Conservation (phyloP, 176 grass and related monocot species). For the Zoysia pacifica region DNA sequence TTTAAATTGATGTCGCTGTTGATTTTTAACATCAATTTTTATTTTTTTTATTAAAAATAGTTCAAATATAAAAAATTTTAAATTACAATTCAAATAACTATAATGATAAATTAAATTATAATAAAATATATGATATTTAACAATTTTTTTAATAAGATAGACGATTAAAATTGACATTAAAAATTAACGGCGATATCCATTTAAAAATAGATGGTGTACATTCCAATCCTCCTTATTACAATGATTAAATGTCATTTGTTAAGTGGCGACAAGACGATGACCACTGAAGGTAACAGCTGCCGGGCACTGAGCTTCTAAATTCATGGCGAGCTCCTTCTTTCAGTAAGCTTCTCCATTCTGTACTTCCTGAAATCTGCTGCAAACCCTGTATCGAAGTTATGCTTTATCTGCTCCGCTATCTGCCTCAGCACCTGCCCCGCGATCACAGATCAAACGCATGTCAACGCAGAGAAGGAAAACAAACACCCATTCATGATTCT, state of each 20-base stretch:
- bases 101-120: too few relatives aligned
- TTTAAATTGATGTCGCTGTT: too few relatives aligned
- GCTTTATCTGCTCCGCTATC: conserved; percentile 72
- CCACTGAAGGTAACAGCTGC: too few relatives aligned
- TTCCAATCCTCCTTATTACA: conserved; percentile 8
- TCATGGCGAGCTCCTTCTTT: conserved; percentile 8
- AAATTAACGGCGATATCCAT: too few relatives aligned
- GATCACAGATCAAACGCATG: background rate
- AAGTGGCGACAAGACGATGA: background rate
- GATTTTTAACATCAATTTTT: too few relatives aligned
- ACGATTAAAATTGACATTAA: too few relatives aligned
- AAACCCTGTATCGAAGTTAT: conserved; percentile 58
- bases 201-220: background rate
- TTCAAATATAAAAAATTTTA: too few relatives aligned
- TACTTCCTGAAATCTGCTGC: conserved; percentile 68
- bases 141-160: too few relatives aligned
- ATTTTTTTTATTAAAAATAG: too few relatives aligned
- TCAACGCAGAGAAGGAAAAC: background rate
- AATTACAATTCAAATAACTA: too few relatives aligned
- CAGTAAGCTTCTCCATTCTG: conserved; percentile 59
- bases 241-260: conserved; percentile 43
- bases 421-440: conserved; percentile 61
- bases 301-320: background rate
- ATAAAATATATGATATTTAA: too few relatives aligned
- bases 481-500: background rate